Evolutionary conservation across 2,329 filamentous ascomycete species (phyloP), one percentile per base, ranked within the genome.

Genomic region (Bipolaris gigantea): DNA sequence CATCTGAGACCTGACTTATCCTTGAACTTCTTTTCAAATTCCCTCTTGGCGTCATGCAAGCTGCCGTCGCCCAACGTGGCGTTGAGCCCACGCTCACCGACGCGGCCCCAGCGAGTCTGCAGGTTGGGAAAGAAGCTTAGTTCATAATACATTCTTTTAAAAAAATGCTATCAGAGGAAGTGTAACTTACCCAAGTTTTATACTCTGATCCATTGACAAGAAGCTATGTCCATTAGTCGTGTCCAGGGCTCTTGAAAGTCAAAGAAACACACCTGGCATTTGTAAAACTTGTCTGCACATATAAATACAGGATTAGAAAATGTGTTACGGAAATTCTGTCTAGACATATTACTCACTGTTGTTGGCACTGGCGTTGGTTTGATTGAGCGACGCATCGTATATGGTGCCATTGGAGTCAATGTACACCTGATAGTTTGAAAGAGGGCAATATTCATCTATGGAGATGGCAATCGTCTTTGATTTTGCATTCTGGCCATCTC

Each of bases 61-160:
- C 56, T 60, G 7, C 75, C 75, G 8, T 64, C 46, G 0, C 76
- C 77, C 2, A 82, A 66, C 32, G 74, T 55, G 3, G 76, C 73
- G 25, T 51, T 74, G 55, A 82, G 76, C 1, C 83, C 83, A 21
- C 57, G 62, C 58, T 83, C 82, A 4, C 82, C 83, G 4, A 95
- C 90, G 19, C 91, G 84, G 19, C 91, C 91, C 89, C 89, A 95
- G 52, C 89, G 82, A 2, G 87, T 90, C 88, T 89, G 93, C 0
- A n/a, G 11, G 21, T 39, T 25, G 38, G 6, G 1, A 8, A 7
- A 13, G 19, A 7, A 30, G 5, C 4, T 43, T 21, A 43, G 40
- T 43, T 19, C 4, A 2, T 15, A 2, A 16, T 33, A 10, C 16
- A 21, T 11, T 3, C 8, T n/a, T n/a, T n/a, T n/a, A n/a, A 19